A percentile compares a stretch with the other conserved stretches of the same genome.
These are phyloP conservation scores for Bipolaris sorokiniana DNA, from an alignment of 2,329 filamentous ascomycete genomes.

Conservation along the genomic window DNA sequence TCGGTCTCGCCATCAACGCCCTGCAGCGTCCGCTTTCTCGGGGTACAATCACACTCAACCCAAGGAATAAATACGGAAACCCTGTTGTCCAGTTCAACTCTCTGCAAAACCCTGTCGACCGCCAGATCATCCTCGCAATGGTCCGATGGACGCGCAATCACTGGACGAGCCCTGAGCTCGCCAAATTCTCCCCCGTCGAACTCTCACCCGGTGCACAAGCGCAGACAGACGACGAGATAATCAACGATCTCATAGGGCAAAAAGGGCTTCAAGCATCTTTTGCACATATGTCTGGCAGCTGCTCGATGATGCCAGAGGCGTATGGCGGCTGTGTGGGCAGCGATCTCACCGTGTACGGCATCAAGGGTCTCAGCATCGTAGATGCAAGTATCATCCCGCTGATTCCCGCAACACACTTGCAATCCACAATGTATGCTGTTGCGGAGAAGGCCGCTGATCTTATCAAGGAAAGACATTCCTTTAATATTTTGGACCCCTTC, in stretches of 20 bases:
- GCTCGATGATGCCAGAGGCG: slow-evolving; percentile 38
- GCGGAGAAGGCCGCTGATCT: slow-evolving; percentile 43
- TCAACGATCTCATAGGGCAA: slow-evolving; percentile 19
- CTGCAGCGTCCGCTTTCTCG: slow-evolving; percentile 39
- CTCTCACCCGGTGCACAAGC: slow-evolving; percentile 30
- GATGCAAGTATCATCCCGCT: slow-evolving; percentile 42
- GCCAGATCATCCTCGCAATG: slow-evolving; percentile 42
- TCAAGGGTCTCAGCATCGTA: slow-evolving; percentile 36
- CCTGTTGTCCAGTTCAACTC: slow-evolving; percentile 46
- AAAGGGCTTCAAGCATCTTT: slow-evolving; percentile 28
- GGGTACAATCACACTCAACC: slow-evolving; percentile 48
- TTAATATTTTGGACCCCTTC: not conserved
- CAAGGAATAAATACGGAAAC: slow-evolving; percentile 37
- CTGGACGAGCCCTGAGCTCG: slow-evolving; percentile 40
- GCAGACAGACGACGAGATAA: slow-evolving; percentile 37
- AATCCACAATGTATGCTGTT: slow-evolving; percentile 41
- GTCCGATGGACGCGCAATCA: slow-evolving; percentile 46
- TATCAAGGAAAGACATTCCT: slow-evolving; percentile 29
- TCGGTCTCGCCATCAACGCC: slow-evolving; percentile 28
- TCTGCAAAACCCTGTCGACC: slow-evolving; percentile 47
- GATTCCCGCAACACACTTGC: slow-evolving; percentile 38
- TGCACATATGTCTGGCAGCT: slow-evolving; percentile 36
- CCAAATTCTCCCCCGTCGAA: slow-evolving; percentile 42
- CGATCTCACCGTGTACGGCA: slow-evolving; percentile 34
- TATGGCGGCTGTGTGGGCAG: slow-evolving; percentile 36